A percentile compares a stretch with the other conserved stretches of the same genome.
phyloP scores from a whole-genome alignment of 2,329 filamentous ascomycete species.

The Ascochyta clinopodiicola region DNA sequence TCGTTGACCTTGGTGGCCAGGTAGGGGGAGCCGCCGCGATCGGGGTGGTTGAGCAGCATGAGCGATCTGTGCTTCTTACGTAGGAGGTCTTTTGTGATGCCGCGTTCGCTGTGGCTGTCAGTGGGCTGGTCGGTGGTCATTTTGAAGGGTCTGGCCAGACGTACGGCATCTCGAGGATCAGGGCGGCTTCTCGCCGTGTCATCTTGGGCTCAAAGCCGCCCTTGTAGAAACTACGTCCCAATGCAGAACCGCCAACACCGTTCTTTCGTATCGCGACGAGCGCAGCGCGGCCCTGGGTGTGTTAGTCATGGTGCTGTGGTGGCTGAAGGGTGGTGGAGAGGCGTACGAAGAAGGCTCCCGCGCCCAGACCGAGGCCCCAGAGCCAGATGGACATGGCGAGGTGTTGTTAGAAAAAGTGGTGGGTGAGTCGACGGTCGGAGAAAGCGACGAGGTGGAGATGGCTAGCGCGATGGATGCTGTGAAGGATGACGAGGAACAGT shows the following conservation, averaged over 20 bases:
- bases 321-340: constrained; percentile 1
- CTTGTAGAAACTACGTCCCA: constrained; percentile 96
- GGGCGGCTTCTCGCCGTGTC: constrained; percentile 86
- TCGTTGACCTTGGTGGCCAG: constrained; percentile 98
- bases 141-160: constrained; percentile 30
- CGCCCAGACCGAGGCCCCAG: constrained; percentile 67
- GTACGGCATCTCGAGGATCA: constrained; percentile 91
- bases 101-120: constrained; percentile 71
- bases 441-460: neutral
- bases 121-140: neutral
- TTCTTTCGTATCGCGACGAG: constrained; percentile 87
- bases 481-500: neutral
- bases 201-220: constrained; percentile 97
- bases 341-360: constrained; percentile 69
- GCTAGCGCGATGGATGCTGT: constrained; percentile 7
- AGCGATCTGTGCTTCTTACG: constrained; percentile 94
- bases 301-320: neutral
- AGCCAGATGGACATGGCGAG: constrained; percentile 64
- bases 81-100: constrained; percentile 88
- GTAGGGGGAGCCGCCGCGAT: constrained; percentile 95
- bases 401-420: neutral
- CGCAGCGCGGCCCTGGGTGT: constrained; percentile 81
- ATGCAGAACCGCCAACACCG: constrained; percentile 69
- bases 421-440: neutral
- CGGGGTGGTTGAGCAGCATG: constrained; percentile 97